Conservation (phyloP, 2,329 filamentous ascomycete genomes). For the Phaeosphaeriaceae sp. region DNA sequence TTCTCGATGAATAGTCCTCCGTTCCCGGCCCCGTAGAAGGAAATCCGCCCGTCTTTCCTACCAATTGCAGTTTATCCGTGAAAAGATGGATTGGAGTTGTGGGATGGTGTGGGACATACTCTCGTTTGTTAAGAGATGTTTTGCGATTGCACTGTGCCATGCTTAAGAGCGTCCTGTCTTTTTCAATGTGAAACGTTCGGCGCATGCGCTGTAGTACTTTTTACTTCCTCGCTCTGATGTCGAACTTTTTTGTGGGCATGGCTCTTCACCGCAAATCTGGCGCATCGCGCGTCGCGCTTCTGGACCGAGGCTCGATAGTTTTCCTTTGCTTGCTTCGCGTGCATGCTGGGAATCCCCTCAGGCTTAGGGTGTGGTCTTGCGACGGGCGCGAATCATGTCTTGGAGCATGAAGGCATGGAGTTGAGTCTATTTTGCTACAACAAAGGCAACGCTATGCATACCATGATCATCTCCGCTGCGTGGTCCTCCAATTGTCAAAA, state of each 20-base stretch:
- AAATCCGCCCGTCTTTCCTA: slow-evolving; percentile 50
- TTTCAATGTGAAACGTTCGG: too few species aligned
- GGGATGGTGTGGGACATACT: slow-evolving; percentile 52
- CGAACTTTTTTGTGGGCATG: slow-evolving; percentile 4
- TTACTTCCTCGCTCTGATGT: too few species aligned
- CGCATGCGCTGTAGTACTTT: too few species aligned
- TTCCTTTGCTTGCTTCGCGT: too few species aligned
- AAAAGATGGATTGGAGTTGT: slow-evolving; percentile 53
- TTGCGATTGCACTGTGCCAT: neutral
- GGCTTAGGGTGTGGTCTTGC: neutral
- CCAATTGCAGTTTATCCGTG: slow-evolving; percentile 49
- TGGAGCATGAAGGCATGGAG: slow-evolving; percentile 1
- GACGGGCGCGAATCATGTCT: neutral
- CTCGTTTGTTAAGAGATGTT: slow-evolving; percentile 5
- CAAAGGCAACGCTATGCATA: neutral
- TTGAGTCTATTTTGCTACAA: slow-evolving; percentile 13
- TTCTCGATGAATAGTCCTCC: slow-evolving; percentile 50
- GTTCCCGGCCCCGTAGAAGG: slow-evolving; percentile 54
- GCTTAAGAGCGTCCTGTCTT: too few species aligned
- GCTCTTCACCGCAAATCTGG: neutral
- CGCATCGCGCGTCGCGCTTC: neutral
- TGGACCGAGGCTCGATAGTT: neutral
- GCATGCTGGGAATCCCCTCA: too few species aligned
- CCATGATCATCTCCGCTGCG: slow-evolving; percentile 11
- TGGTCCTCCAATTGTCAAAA: slow-evolving; percentile 44